These are phyloP conservation scores for Vachellia collinsii DNA, from an alignment of 306 rosid species.

Conservation along the genomic window DNA sequence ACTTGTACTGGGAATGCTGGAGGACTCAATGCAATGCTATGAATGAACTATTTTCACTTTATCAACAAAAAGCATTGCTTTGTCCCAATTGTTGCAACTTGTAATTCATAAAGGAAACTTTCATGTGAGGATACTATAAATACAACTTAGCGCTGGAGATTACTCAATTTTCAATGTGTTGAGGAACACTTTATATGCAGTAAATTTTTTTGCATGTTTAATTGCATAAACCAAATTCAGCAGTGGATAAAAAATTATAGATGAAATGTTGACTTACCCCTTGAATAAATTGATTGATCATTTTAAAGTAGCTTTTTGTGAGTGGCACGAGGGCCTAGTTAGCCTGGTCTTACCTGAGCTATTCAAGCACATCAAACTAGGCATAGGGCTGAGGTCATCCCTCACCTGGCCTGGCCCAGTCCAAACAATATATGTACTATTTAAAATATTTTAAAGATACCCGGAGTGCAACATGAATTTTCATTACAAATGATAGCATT, in stretches of 20 bases:
- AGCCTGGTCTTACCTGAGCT: not conserved
- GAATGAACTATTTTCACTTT: not conserved
- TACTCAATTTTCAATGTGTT: not conserved
- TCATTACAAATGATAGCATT: not conserved
- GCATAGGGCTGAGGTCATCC: no score
- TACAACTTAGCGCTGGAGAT: not conserved
- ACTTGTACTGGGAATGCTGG: not conserved
- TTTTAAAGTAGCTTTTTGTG: not conserved
- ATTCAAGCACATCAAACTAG: no score
- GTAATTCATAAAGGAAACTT: no score
- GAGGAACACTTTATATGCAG: not conserved
- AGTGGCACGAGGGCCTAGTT: no score
- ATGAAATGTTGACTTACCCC: not conserved
- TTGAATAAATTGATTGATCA: not conserved
- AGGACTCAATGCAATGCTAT: not conserved
- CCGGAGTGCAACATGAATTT: not conserved
- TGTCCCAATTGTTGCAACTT: not conserved
- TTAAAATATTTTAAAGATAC: no score
- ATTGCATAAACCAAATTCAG: not conserved
- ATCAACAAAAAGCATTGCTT: not conserved
- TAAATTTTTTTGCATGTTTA: not conserved
- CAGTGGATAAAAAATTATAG: not conserved
- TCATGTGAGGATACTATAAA: no score
- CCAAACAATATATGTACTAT: no score
- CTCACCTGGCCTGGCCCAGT: no score